Evolutionary conservation across 2,329 filamentous ascomycete species (phyloP), one percentile per base, ranked within the genome.

Genomic region (Bipolaris victoriae): DNA sequence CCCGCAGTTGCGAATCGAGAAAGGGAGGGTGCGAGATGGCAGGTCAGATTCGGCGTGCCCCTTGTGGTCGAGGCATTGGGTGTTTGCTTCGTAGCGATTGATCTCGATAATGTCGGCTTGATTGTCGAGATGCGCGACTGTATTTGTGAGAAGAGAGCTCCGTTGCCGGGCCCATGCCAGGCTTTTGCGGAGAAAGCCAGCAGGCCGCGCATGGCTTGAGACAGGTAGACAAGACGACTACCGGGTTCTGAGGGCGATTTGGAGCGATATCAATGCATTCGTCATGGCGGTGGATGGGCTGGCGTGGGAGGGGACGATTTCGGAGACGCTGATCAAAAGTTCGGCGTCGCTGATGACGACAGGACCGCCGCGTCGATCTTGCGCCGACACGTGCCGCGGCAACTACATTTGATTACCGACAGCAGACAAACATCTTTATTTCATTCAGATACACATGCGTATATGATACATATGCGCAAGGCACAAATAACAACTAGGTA

Each of bases 201-300:
- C 57, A 69, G 64, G 61, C 68, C 66, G 68, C 74, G 74, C 75
- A 77, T 77, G 55, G 69, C 71, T 65, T 47, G 50, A 51, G 46
- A 53, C 9, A 50, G 62, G 64, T 54, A 67, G 64, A 66, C 61
- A 46, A 57, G 35, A 18, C 33, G 39, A 67, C 68, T 73, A 73
- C 70, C 70, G 63, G 43, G 49, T 52, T 40, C 16, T 55, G 33
- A 49, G 50, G 52, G 33, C 63, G 55, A 44, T 55, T 60, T 60
- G 62, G 47, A 50, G 43, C 50, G 52, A 44, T 62, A 57, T 61
- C 26, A 51, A 46, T 40, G 58, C 57, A 63, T 61, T 65, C 64
- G 63, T 69, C 70, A 73, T 73, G 63, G 64, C 56, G 62, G 45
- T 60, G 40, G 54, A 51, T 20, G 47, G 35, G 52, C 49, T 49